These are phyloP conservation scores for Acanthochlamys bracteata DNA, from an alignment of 106 monocot genomes.

Conservation along the genomic window DNA sequence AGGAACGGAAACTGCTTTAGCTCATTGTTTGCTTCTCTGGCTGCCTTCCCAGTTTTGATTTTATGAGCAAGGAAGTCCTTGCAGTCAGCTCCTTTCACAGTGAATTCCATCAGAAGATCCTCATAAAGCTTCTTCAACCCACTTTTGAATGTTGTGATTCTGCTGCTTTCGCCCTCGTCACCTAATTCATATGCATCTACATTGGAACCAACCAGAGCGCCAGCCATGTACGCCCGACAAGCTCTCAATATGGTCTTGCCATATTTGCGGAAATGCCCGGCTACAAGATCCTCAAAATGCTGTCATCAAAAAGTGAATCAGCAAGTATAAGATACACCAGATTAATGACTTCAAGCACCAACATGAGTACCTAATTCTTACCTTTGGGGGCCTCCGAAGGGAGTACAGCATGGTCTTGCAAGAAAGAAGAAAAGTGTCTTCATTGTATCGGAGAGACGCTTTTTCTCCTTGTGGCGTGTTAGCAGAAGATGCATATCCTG, in stretches of 20 bases:
- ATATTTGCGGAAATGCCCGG: slow-evolving; percentile 29
- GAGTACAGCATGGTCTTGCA: slow-evolving; percentile 52
- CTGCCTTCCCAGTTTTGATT: slow-evolving; percentile 1
- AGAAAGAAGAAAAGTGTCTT: slow-evolving; percentile 28
- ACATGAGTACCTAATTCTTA: too few species aligned
- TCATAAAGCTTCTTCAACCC: slow-evolving; percentile 22
- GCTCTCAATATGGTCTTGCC: slow-evolving; percentile 28
- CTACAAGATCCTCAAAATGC: slow-evolving; percentile 46
- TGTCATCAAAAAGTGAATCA: slow-evolving; percentile 4
- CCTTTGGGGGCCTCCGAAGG: slow-evolving; percentile 36
- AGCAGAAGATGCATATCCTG: background rate
- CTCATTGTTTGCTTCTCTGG: too few species aligned
- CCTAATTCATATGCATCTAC: slow-evolving; percentile 12
- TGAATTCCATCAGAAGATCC: slow-evolving; percentile 44
- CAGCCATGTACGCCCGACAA: slow-evolving; percentile 35
- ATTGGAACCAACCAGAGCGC: slow-evolving; percentile 31
- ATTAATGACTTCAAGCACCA: too few species aligned
- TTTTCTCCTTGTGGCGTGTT: slow-evolving; percentile 10
- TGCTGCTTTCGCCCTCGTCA: slow-evolving; percentile 16
- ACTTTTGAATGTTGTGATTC: slow-evolving; percentile 7
- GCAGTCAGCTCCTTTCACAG: slow-evolving; percentile 40
- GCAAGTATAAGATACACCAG: background rate
- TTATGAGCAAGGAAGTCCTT: slow-evolving; percentile 21
- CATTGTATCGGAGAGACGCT: slow-evolving; percentile 33
- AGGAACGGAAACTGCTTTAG: too few species aligned